Base-by-base conservation (phyloP, 495 filamentous ascomycete species). In the Podospora australis region DNA sequence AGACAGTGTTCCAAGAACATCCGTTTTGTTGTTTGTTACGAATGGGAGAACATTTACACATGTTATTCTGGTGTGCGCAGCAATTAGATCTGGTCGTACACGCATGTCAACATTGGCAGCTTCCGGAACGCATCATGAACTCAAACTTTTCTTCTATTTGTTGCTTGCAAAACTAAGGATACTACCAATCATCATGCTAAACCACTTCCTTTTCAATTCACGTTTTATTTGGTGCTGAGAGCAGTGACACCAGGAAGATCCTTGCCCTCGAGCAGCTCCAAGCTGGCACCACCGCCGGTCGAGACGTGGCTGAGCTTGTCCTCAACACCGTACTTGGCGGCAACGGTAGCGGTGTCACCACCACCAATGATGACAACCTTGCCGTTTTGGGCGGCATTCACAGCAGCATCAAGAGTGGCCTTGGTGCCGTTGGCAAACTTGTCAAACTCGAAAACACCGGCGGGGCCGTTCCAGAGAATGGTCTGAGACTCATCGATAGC, bases 381-480 rank as follows among this genome's bases (percentile, higher is more conserved):
- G 58, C 88, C 90, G 23, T 69, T 78, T 68, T 88, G 69, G 24
- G 83, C 83, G 42, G 88, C 94, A 8, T 70, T 70, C 20, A 96
- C 89, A 21, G 82, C 87, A 41, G 86, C 88, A 57, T 96, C 84
- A 56, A 97, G 81, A 17, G 87, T 92, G 39, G 78, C 75, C 81
- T 95, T 90, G 54, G 92, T 97, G 52, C 87, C 92, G 20, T 77
- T 82, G 55, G 89, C 87, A 68, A 99, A 99, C 54, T 83, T 80
- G 62, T 97, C 87, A 54, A 99, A 79, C 78, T 99, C 92, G 63
- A 97, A 99, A 49, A 99, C 92, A 63, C 92, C 92, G 11, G 90
- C 81, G 39, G 92, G 92, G 32, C 88, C 92, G 77, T 99, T 99
- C 92, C 92, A 99, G 40, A 99, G 87, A 73, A 97, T 97, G 40